Evolutionary conservation across 352 stramenopile genomes (phyloP), one percentile per base, ranked within the genome.

Genomic region (Phytophthora megakarya): DNA sequence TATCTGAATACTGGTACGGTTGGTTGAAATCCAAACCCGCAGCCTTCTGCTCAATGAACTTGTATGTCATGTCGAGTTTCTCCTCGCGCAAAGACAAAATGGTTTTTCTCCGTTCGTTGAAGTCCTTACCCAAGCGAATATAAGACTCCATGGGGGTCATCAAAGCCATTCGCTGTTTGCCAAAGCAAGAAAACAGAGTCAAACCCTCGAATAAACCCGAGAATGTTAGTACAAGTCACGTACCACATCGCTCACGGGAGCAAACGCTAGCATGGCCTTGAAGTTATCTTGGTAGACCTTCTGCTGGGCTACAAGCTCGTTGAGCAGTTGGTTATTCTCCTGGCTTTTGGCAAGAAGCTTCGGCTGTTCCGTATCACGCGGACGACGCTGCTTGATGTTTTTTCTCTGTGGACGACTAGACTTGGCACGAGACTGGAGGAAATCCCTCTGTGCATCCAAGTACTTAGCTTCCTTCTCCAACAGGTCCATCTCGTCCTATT

Each of bases 81-180:
- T 93, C 84, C 39, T 90, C 81, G 3, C 81, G 81, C 21, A 93
- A 33, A 3, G 68, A 64, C 22, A 90, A 40, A 22, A 93, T 86
- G 1, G 70, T 85, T 57, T 75, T 73, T 49, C 81, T 73, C 33
- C 84, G 68, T 52, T 93, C 78, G 28, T 88, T 64, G 23, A 90
- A 88, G 45, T 90, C 78, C 10, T 65, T 74, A 4, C 76, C 76
- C 0, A 90, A 61, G 22, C 76, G 84, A 57, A 93, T 89, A 54
- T 86, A 92, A 51, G 80, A 83, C 59, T 90, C 84, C 57, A 93
- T 90, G 1, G 81, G 81, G 0, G 84, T 93, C 81, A 90, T 90
- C n/a, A 93, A 40, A 15, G 84, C 83, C 65, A 90, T 82, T 37
- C 81, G 80, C 76, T 86, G 18, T 42, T 53, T 16, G 40, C 9